These are phyloP conservation scores for Chlorella sp. DNA, from an alignment of 139 green algal genomes.

Conservation along the genomic window DNA sequence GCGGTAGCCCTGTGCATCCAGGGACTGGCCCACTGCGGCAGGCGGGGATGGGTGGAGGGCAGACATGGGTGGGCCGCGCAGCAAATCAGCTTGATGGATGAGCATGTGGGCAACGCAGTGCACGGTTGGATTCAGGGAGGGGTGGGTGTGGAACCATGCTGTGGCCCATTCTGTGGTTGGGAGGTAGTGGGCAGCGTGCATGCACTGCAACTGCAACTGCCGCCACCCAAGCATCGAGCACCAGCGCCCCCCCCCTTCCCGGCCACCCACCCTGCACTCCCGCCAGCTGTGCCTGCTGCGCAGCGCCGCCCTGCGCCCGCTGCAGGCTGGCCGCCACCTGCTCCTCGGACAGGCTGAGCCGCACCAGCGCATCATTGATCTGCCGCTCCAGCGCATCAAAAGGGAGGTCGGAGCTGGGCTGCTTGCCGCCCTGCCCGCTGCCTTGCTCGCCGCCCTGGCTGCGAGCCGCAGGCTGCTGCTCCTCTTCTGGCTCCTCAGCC, in stretches of 20 bases:
- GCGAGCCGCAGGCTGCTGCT: too few relatives aligned
- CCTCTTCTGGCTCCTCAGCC: too few relatives aligned
- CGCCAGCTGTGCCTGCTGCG: background rate
- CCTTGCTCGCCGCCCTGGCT: too few relatives aligned
- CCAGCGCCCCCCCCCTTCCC: too few relatives aligned
- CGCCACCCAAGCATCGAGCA: too few relatives aligned
- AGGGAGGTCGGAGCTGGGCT: background rate
- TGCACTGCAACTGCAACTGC: background rate
- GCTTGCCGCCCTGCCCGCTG: background rate
- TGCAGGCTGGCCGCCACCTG: slow-evolving; percentile 22
- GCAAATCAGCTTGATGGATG: too few relatives aligned
- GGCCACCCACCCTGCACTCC: background rate
- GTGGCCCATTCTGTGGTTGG: too few relatives aligned
- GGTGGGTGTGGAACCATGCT: too few relatives aligned
- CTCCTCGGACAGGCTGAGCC: slow-evolving; percentile 36
- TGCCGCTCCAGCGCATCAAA: slow-evolving; percentile 47
- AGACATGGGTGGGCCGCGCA: too few relatives aligned
- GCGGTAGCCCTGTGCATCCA: slow-evolving; percentile 7
- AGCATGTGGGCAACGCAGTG: too few relatives aligned
- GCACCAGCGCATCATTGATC: slow-evolving; percentile 44
- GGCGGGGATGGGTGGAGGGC: background rate
- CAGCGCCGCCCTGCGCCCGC: slow-evolving; percentile 3
- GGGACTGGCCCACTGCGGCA: background rate
- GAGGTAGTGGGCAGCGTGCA: background rate
- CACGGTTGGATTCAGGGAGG: too few relatives aligned